Base-by-base conservation (phyloP, 495 filamentous ascomycete species). In the Podospora comata region DNA sequence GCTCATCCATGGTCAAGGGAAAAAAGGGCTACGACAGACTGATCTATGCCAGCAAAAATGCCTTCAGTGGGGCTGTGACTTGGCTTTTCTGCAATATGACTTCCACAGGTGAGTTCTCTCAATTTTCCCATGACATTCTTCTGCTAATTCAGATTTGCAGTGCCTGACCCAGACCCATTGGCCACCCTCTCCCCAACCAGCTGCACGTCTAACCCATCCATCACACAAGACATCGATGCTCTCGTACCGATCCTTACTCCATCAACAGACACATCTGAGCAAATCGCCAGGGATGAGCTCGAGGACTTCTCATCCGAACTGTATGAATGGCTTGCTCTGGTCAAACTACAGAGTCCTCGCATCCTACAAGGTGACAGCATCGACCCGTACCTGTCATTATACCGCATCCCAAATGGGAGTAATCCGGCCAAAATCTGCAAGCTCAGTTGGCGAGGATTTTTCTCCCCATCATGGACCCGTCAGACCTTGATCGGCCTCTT, bases 11-110 rank as follows among this genome's bases (percentile, higher is more conserved):
- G 92, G 74, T 92, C 7, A 92, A 92, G 72, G 95, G 94, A 30
- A 97, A 94, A 77, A 96, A 95, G 72, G 91, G 90, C 0, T 97
- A 97, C 69, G 90, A 96, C 67, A 86, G 92, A 57, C 85, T 97
- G 54, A 80, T 91, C 16, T 93, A 92, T 82, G 93, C 93, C 15
- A 93, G 90, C 77, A 88, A 91, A 67, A 94, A 96, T 70, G 91
- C 92, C 48, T 82, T 97, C 6, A 88, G 85, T 53, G 76, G 85
- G 39, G 86, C 91, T 1, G 70, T 92, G 27, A 87, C 88, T 1
- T 98, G 94, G 92, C 82, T 97, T 2, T 94, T 97, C 73, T 88
- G 85, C 77, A 89, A 93, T 71, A 74, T 90, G 3, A 80, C 77
- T 6, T 71, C 73, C 26, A 72, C 73, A 60, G 74, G 83, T 85